Evolutionary conservation across 129 eudicot species (phyloP), one percentile per base, ranked within the genome.

Genomic region (Flaveria trinervia): DNA sequence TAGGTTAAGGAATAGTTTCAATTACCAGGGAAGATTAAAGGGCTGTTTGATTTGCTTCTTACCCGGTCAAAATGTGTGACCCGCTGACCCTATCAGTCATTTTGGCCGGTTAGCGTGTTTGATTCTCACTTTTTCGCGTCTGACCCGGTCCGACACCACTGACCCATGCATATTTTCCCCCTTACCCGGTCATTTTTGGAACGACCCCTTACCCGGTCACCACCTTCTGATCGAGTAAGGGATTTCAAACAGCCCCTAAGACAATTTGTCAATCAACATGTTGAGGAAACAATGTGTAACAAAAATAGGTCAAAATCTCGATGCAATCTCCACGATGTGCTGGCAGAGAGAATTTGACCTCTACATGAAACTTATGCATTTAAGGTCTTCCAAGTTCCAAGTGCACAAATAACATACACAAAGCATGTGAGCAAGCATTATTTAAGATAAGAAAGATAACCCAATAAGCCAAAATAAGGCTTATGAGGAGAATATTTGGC

Each of bases 301-400:
- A 52, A 52, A 56, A 69, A 69, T 22, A 69, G 9, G 18, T 23
- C 15, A 23, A 48, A 45, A 36, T 45, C 18, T 45, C 56, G 12
- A 68, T 68, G 56, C 55, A 68, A 45, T 68, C 30, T 43, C 30
- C 28, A 68, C 43, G 73, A 68, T 25, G 33, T 68, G 39, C 16
- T 68, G 10, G 50, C 48, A 44, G 57, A 45, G 16, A 68, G 56
- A 48, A 68, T 68, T 20, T 22, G n/a, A 45, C 57, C 73, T 68
- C 73, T 68, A 45, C 56, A 45, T 13, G 16, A 68, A 45, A 48
- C 57, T 16, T 62, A 62, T 25, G 68, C 43, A 4, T 62, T 33
- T 68, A 44, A 68, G 54, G 54, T 68, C 72, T 49, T 68, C 39
- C 5, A 4, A 30, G 36, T 30, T 30, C 36, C 55, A 46, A 46